Evolutionary conservation across 192 early-diverging fungal genomes (phyloP).

Genomic region (Gonapodya sp.): DNA sequence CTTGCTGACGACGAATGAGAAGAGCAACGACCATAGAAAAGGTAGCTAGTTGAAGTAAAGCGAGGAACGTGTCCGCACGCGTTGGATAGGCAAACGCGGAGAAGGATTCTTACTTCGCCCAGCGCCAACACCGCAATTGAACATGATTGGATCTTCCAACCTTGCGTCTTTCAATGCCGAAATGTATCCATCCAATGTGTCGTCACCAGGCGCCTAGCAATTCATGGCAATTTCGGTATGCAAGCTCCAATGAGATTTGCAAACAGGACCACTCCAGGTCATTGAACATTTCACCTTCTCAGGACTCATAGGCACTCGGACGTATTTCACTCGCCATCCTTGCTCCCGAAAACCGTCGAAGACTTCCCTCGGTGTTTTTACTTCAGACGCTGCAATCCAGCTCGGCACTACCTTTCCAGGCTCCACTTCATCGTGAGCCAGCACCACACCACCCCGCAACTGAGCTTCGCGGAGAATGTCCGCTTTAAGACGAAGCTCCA

Average conservation of each 20-base stretch:
- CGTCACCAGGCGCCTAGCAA: slow-evolving; percentile 37
- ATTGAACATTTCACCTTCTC: slow-evolving; percentile 22
- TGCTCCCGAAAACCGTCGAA: slow-evolving; percentile 33
- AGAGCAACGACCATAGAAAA: slow-evolving; percentile 47
- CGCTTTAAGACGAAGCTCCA: slow-evolving; percentile 48
- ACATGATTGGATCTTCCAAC: slow-evolving; percentile 35
- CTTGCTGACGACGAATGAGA: slow-evolving; percentile 42
- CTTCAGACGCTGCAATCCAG: slow-evolving; percentile 42
- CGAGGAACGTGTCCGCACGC: neutral
- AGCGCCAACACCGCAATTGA: slow-evolving; percentile 58
- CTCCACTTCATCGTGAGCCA: slow-evolving; percentile 49
- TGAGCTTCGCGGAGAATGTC: slow-evolving; percentile 41
- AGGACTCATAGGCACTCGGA: slow-evolving; percentile 48
- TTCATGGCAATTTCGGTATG: neutral
- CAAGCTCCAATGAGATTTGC: too few relatives aligned
- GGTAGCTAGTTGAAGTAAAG: slow-evolving; percentile 27
- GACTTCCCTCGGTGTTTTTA: slow-evolving; percentile 48
- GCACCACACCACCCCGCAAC: slow-evolving; percentile 34
- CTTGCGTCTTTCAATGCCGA: slow-evolving; percentile 27
- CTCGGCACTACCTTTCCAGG: slow-evolving; percentile 37
- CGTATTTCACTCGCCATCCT: slow-evolving; percentile 39
- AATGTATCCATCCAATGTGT: slow-evolving; percentile 52
- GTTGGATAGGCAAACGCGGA: neutral
- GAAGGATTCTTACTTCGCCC: slow-evolving; percentile 43
- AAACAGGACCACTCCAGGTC: too few relatives aligned